phyloP scores from a whole-genome alignment of 139 green algal species.

The Chlorella sp. region DNA sequence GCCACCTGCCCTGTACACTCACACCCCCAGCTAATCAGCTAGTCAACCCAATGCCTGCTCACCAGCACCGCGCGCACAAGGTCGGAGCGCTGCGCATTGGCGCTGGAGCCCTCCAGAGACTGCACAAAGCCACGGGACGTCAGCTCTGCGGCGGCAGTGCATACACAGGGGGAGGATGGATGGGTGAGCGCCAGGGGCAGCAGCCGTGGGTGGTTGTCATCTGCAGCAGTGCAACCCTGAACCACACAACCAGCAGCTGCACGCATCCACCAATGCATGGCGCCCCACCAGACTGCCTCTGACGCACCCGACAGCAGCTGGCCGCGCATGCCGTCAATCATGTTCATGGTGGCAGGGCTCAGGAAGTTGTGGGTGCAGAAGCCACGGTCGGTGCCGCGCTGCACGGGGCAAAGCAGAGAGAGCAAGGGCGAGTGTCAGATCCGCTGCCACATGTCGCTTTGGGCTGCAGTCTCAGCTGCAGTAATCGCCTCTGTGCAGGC shows the following conservation, averaged over 20 bases:
- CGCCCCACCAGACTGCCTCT: no score
- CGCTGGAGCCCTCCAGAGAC: slow-evolving; percentile 41
- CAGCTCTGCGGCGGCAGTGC: slow-evolving; percentile 55
- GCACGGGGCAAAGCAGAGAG: neutral
- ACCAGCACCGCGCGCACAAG: slow-evolving; percentile 66
- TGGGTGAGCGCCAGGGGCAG: neutral
- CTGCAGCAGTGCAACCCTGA: no score
- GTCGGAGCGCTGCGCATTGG: slow-evolving; percentile 31
- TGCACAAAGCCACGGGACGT: slow-evolving; percentile 48
- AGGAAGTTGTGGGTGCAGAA: slow-evolving; percentile 68
- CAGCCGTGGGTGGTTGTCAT: no score
- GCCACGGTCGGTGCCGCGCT: slow-evolving; percentile 37
- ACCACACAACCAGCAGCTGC: no score
- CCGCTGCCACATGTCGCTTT: neutral
- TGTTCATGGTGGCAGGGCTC: slow-evolving; percentile 69
- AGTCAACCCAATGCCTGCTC: neutral
- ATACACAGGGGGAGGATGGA: no score
- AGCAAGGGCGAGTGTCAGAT: no score
- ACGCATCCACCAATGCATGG: no score
- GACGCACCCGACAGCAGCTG: slow-evolving; percentile 60
- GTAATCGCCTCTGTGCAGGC: neutral
- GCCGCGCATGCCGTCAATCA: slow-evolving; percentile 76
- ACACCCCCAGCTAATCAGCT: no score
- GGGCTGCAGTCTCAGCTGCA: neutral
- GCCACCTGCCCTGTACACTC: no score